These are phyloP conservation scores for Nakazawaea pomicola DNA, from an alignment of 805 yeast species.

Conservation along the genomic window DNA sequence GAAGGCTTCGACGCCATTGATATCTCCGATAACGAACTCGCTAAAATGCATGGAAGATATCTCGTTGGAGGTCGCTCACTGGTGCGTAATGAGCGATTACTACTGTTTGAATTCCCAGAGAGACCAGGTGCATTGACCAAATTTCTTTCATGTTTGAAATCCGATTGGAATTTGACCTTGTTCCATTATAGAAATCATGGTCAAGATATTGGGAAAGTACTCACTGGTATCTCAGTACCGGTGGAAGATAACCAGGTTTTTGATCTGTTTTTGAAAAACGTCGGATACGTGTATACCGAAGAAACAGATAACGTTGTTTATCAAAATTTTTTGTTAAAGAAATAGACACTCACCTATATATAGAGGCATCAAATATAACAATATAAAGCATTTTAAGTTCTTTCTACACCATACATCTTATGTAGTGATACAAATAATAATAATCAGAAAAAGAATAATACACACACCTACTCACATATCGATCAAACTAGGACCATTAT, in stretches of 20 bases:
- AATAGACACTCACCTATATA: not conserved
- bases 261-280: slow-evolving; percentile 57
- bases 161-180: slow-evolving; percentile 86
- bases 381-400: not conserved
- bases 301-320: slow-evolving; percentile 88
- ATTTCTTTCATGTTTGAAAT: slow-evolving; percentile 66
- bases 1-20: slow-evolving; percentile 74
- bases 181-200: slow-evolving; percentile 98
- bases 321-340: slow-evolving; percentile 55
- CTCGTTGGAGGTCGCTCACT: slow-evolving; percentile 87
- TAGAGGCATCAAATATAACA: not conserved
- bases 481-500: slow-evolving; percentile 34
- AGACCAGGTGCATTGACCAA: slow-evolving; percentile 90
- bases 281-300: slow-evolving; percentile 74
- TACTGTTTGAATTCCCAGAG: slow-evolving; percentile 93
- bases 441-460: not conserved
- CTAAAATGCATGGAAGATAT: slow-evolving; percentile 94
- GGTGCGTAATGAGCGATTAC: slow-evolving; percentile 69
- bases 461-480: slow-evolving; percentile 27
- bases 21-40: slow-evolving; percentile 88
- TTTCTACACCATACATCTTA: no score
- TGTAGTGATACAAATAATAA: no score
- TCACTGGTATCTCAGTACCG: slow-evolving; percentile 88
- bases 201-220: slow-evolving; percentile 86
- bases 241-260: slow-evolving; percentile 59